Evolutionary conservation across 495 filamentous ascomycete species (phyloP), one percentile per base, ranked within the genome.

Genomic region (Talaromyces trachyspermus): DNA sequence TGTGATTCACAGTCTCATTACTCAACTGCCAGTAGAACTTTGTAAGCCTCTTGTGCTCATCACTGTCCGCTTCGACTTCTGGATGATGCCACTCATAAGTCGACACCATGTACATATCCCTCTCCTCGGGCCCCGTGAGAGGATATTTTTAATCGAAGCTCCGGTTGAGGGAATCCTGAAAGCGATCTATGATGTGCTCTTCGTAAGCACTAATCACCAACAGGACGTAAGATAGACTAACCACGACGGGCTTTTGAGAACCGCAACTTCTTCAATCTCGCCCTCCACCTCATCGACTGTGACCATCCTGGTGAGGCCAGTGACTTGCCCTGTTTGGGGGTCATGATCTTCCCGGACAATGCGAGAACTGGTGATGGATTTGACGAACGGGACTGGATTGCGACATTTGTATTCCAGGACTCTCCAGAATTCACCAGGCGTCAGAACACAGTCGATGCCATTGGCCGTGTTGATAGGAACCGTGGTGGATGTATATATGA

Each of bases 31-130:
- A 41, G 38, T 41, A 41, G 14, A 12, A 24, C 0, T 41, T 20
- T 12, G 20, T 41, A 11, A 41, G 38, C 38, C 24, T 41, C 38
- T 41, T 41, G 20, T 41, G 38, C 14, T 41, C 38, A 6, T 26
- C 38, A 20, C 38, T 41, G 10, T 20, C 38, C 18, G 10, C 38
- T 41, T 41, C 20, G 5, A 41, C 38, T 15, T 41, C 38, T 2
- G 38, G 38, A 25, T 41, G 38, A 24, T 41, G 38, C 38, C 38
- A 41, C 38, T 41, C 38, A 20, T 41, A 41, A 15, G 38, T 41
- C 23, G 38, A 41, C 11, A 41, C 38, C 38, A 41, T 41, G 20
- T 41, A 41, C 3, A 41, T 24, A 23, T 41, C 38, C 14, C 7
- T 19, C 38, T 41, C 20, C 4, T 41, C 38, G 11, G 20, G 10